These are phyloP conservation scores for Byssoonygena ceratinophila DNA, from an alignment of 2,329 filamentous ascomycete species.

Conservation along the genomic window DNA sequence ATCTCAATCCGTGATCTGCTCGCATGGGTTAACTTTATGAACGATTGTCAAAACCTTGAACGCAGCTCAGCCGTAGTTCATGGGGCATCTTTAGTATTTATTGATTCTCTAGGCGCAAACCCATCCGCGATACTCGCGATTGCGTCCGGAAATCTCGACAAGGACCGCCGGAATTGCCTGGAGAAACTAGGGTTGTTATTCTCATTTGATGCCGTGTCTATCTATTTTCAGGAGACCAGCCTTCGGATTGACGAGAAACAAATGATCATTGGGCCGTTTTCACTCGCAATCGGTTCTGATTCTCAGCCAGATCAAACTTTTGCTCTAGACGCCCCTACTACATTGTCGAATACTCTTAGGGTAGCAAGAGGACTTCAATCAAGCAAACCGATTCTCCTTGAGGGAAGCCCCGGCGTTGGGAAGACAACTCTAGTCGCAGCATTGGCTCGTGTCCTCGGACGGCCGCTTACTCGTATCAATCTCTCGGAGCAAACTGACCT, in stretches of 20 bases:
- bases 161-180: conserved; percentile 64
- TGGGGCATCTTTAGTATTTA: conserved; percentile 87
- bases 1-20: conserved; percentile 89
- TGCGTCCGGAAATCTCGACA: conserved; percentile 56
- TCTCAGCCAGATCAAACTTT: conserved; percentile 51
- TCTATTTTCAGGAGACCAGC: conserved; percentile 55
- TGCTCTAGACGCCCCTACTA: conserved; percentile 81
- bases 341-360: conserved; percentile 78
- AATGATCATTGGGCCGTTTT: conserved; percentile 66
- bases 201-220: conserved; percentile 48
- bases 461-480: conserved; percentile 84
- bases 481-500: conserved; percentile 95
- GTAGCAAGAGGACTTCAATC: conserved; percentile 82
- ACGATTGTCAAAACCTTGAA: conserved; percentile 48
- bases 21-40: conserved; percentile 88
- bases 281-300: conserved; percentile 45
- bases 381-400: conserved; percentile 80
- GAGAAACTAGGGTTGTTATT: conserved; percentile 60
- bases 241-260: conserved; percentile 45
- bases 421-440: conserved; percentile 91
- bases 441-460: conserved; percentile 66
- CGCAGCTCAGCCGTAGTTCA: conserved; percentile 54
- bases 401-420: conserved; percentile 94
- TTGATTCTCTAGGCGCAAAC: conserved; percentile 90
- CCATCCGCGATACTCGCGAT: conserved; percentile 76